Evolutionary conservation across 2,329 filamentous ascomycete species (phyloP).

Genomic region (Ophiostoma angusticollis): DNA sequence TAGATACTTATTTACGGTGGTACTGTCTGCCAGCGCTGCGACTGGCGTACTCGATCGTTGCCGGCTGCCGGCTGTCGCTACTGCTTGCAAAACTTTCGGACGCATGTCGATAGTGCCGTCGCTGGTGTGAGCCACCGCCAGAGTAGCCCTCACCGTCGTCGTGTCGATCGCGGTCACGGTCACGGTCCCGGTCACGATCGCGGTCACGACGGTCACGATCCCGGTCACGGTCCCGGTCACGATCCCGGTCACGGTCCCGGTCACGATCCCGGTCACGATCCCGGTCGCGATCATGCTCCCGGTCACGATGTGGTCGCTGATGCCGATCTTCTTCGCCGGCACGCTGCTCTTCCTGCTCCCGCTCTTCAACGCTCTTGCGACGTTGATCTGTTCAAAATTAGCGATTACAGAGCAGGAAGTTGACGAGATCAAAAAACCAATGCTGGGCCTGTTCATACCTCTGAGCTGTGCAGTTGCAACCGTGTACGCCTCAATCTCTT

Average conservation of each 20-base stretch:
- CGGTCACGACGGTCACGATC: slow-evolving; percentile 12
- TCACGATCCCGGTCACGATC: slow-evolving; percentile 16
- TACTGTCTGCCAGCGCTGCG: slow-evolving; percentile 7
- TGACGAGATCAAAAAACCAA: not conserved
- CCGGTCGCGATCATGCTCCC: slow-evolving; percentile 11
- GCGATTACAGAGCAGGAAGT: not conserved
- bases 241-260: slow-evolving; percentile 9
- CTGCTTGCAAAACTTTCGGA: slow-evolving; percentile 5
- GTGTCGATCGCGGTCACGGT: not conserved
- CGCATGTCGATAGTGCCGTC: slow-evolving; percentile 6
- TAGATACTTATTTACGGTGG: slow-evolving; percentile 4
- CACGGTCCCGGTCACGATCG: slow-evolving; percentile 12
- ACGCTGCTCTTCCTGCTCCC: not conserved
- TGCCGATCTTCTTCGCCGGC: slow-evolving; percentile 4
- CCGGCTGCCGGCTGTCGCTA: not conserved
- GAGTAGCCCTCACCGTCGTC: not conserved
- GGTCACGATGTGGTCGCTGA: slow-evolving; percentile 2
- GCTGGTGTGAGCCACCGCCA: slow-evolving; percentile 1
- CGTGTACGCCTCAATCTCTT: slow-evolving; percentile 82
- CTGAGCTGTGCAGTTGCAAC: slow-evolving; percentile 68
- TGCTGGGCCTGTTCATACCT: slow-evolving; percentile 48
- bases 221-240: slow-evolving; percentile 16
- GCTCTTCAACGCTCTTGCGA: slow-evolving; percentile 20
- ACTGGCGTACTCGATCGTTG: slow-evolving; percentile 10
- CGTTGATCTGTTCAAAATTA: slow-evolving; percentile 20